Conservation (phyloP, 2,329 filamentous ascomycete species). For the Aspergillus fructus region DNA sequence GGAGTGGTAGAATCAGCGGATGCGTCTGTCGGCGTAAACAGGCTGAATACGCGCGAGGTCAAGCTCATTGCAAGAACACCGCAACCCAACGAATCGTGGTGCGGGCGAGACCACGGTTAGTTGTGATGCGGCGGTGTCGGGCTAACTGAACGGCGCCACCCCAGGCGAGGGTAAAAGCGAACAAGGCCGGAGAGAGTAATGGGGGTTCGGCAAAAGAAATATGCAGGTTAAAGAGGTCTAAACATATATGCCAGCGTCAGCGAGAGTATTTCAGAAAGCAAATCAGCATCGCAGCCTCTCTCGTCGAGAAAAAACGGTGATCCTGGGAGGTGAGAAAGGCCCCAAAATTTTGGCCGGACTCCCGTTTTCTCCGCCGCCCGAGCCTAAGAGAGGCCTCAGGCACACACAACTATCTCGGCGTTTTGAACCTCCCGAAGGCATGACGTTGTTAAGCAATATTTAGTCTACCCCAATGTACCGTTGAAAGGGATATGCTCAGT, state of each 20-base stretch:
- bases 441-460: too few relatives aligned
- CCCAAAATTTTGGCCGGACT: slow-evolving; percentile 35
- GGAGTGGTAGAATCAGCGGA: slow-evolving; percentile 27
- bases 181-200: background rate
- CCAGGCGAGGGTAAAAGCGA: background rate
- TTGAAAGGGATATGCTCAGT: too few relatives aligned
- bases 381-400: slow-evolving; percentile 25
- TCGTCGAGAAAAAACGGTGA: background rate
- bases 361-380: slow-evolving; percentile 32
- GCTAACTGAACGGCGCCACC: slow-evolving; percentile 17
- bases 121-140: slow-evolving; percentile 25
- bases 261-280: slow-evolving; percentile 6
- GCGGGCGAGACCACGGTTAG: slow-evolving; percentile 28
- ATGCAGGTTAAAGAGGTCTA: background rate
- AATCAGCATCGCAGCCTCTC: slow-evolving; percentile 16
- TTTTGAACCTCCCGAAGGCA: too few relatives aligned
- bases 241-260: slow-evolving; percentile 11
- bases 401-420: slow-evolving; percentile 4
- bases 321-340: background rate
- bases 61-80: slow-evolving; percentile 55
- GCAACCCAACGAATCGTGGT: slow-evolving; percentile 33
- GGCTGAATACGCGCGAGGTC: slow-evolving; percentile 53
- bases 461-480: too few relatives aligned
- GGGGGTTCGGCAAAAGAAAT: background rate
- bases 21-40: slow-evolving; percentile 49